Evolutionary conservation across 495 filamentous ascomycete genomes (phyloP).

Genomic region (Penicillium longicatenatum): DNA sequence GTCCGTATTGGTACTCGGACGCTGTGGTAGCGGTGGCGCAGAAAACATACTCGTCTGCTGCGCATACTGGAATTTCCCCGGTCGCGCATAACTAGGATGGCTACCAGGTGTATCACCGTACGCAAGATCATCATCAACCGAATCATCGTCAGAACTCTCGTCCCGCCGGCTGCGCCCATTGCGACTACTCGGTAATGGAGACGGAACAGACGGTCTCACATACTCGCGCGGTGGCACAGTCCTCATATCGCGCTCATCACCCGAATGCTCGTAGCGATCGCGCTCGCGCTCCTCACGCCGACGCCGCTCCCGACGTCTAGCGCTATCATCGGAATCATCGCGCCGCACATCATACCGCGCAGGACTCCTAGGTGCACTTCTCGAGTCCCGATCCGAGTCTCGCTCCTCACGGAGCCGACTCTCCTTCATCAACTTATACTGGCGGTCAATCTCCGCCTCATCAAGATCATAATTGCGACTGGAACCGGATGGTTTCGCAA

Average conservation of each 20-base stretch:
- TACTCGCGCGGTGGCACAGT: conserved; percentile 22
- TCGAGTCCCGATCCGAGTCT: conserved; percentile 6
- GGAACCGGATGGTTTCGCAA: conserved; percentile 25
- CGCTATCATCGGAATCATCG: conserved; percentile 51
- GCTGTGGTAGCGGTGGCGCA: conserved; percentile 19
- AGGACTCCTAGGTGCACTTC: conserved; percentile 42
- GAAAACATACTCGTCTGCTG: conserved; percentile 35
- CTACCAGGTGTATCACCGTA: conserved; percentile 40
- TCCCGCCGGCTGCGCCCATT: conserved; percentile 22
- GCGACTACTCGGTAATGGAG: conserved; percentile 22
- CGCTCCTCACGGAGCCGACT: conserved; percentile 7
- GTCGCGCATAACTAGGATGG: conserved; percentile 52
- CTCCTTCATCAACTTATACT: conserved; percentile 28
- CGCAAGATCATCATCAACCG: conserved; percentile 41
- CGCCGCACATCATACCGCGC: conserved; percentile 45
- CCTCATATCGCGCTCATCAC: conserved; percentile 28
- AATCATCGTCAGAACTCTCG: conserved; percentile 35
- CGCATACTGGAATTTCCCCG: conserved; percentile 53
- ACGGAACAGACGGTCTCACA: conserved; percentile 23
- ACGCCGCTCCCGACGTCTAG: conserved; percentile 35
- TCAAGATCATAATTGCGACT: conserved; percentile 25
- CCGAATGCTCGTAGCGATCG: conserved; percentile 43
- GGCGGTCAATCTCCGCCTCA: conserved; percentile 33
- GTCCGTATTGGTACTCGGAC: conserved; percentile 22
- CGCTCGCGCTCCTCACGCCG: conserved; percentile 25